Evolutionary conservation across 148 eudicot species (phyloP), one percentile per base, ranked within the genome.

Genomic region (Silene latifolia): DNA sequence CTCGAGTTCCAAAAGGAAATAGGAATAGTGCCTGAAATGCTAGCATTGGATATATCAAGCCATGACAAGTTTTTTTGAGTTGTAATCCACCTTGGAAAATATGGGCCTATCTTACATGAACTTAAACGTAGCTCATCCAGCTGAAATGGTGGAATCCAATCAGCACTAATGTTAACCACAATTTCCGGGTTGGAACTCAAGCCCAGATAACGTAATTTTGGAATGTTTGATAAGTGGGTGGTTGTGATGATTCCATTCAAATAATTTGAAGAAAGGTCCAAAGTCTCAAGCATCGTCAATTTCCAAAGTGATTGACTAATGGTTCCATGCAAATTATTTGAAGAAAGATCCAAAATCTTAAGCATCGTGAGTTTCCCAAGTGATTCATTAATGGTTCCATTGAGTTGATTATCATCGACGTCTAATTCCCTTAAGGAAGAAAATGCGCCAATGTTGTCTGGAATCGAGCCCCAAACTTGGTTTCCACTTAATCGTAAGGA

Each of bases 291-390:
- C 29, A 27, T 27, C 3, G 29, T 27, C 29, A 27, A 27, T 27
- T 27, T 27, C 29, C 29, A 27, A 27, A 27, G 29, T 27, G 29
- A 27, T 27, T 27, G 29, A 27, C 29, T 27, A 27, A 27, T 27
- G 29, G 29, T 27, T 27, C 29, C 29, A 27, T 27, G 29, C 29
- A 27, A 27, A 27, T 27, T 27, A 27, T 27, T 27, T 27, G 29
- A 27, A 27, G 29, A 27, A 27, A 27, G 29, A 27, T 27, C 1
- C 29, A 27, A 27, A 19, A 0, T 0, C 48, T 68, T 57, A n/a
- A 87, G 83, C 71, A 44, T 71, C 63, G 67, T 59, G 44, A 87
- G 85, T 58, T 58, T 65, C 3, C 39, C 63, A 8, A 79, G 48
- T 1, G 51, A 63, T 21, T 9, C 35, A 20, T 64, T 59, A 15